Base-by-base conservation (phyloP, 2,329 filamentous ascomycete species). In the Aspergillus sp. region DNA sequence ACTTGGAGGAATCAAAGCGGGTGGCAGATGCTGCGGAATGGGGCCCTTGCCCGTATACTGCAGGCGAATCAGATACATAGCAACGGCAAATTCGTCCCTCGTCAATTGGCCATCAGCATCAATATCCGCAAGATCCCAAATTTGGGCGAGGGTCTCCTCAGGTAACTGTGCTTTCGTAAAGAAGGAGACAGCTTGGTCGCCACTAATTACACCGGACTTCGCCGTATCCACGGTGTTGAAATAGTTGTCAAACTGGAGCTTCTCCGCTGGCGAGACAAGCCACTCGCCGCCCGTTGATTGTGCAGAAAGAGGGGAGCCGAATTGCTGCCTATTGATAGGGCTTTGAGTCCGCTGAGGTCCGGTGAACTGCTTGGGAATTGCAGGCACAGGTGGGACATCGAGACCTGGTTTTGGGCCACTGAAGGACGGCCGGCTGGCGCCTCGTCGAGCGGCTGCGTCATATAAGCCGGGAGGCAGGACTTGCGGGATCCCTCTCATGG, bases 101-200 rank as follows among this genome's bases (percentile, higher is more conserved):
- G 84, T 92, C 56, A 99, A 80, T 57, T 89, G 88, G 11, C 95
- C 95, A 65, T 93, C 89, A 7, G 91, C 95, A 69, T 91, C 91
- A 75, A 97, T 91, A 75, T 99, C 95, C 13, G 95, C 89, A 30
- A 99, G 84, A 73, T 99, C 95, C 95, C 95, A 99, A 62, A 99
- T 96, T 67, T 96, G 90, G 30, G 95, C 95, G 53, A 99, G 80
- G 9, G 86, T 86, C 68, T 97, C 93, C 71, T 98, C 93, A 1
- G 91, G 86, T 13, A 99, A 82, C 57, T 90, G 89, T 1, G 93
- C 96, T 74, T 96, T 92, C 71, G 90, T 93, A 74, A 99, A 91
- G 77, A 98, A 99, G 8, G 86, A 84, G 8, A 98, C 95, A 2
- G 93, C 95, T 75, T 98, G 92, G 68, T 98, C 93, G 63, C 95